A percentile compares a stretch with the other conserved stretches of the same genome.
Conservation (phyloP, 2,329 filamentous ascomycete genomes). For the Colletotrichum tropicale region DNA sequence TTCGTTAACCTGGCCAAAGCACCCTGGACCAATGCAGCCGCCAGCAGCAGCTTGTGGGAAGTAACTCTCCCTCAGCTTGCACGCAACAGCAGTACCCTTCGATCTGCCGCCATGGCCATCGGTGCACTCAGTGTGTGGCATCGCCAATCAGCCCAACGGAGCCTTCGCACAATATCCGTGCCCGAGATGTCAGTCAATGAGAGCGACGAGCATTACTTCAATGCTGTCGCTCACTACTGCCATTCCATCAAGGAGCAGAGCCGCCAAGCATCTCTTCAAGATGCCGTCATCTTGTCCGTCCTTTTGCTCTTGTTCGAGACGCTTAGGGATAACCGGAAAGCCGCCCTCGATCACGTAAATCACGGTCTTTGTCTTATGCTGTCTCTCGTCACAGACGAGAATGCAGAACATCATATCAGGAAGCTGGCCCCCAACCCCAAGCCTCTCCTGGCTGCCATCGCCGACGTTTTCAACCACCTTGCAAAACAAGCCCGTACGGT, state of each 20-base stretch:
- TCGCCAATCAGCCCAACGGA: slow-evolving; percentile 7
- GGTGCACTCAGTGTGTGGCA: slow-evolving; percentile 31
- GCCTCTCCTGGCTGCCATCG: slow-evolving; percentile 26
- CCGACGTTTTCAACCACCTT: slow-evolving; percentile 26
- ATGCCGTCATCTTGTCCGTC: slow-evolving; percentile 34
- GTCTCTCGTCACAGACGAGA: slow-evolving; percentile 30
- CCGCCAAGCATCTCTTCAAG: slow-evolving; percentile 27
- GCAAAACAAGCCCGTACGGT: slow-evolving; percentile 26
- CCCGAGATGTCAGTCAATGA: not conserved
- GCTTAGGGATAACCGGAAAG: slow-evolving; percentile 31
- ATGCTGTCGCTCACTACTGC: slow-evolving; percentile 39
- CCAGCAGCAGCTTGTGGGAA: slow-evolving; percentile 29
- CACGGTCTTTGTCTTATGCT: slow-evolving; percentile 38
- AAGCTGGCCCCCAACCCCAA: slow-evolving; percentile 27
- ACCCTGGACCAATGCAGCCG: slow-evolving; percentile 31
- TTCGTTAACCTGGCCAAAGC: slow-evolving; percentile 31
- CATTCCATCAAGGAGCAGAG: slow-evolving; percentile 34
- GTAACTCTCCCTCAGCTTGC: slow-evolving; percentile 34
- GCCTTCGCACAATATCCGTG: slow-evolving; percentile 12
- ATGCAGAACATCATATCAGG: slow-evolving; percentile 7
- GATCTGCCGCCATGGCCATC: slow-evolving; percentile 34
- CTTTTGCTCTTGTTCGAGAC: slow-evolving; percentile 35
- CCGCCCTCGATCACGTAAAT: slow-evolving; percentile 38
- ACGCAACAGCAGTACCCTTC: slow-evolving; percentile 27
- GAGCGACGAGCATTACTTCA: slow-evolving; percentile 30